Conservation (phyloP, 208 protist genomes). For the Herpetomonas tarakana region DNA sequence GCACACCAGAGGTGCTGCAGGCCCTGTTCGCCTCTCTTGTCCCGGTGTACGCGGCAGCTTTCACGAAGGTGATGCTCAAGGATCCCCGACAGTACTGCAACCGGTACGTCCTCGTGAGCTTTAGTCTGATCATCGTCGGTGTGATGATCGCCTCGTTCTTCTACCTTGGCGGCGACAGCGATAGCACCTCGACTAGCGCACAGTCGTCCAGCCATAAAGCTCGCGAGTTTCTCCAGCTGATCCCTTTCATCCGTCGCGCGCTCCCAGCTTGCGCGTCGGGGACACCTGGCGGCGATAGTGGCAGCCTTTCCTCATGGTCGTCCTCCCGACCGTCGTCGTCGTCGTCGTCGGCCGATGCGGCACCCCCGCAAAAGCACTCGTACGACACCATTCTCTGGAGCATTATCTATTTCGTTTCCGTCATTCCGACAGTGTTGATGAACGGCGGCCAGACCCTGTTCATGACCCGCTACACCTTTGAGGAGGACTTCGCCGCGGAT, state of each 20-base stretch:
- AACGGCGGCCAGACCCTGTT: conserved; percentile 77
- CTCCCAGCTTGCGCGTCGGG: not conserved
- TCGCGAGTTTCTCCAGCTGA: not conserved
- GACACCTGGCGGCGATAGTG: not conserved
- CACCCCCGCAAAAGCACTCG: not conserved
- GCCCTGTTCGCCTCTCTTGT: conserved; percentile 46
- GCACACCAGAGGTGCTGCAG: conserved; percentile 61
- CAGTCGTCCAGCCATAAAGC: not conserved
- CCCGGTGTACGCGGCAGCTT: conserved; percentile 41
- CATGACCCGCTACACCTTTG: conserved; percentile 74
- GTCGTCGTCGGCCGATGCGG: not conserved
- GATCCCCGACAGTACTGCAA: conserved; percentile 44
- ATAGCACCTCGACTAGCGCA: not conserved
- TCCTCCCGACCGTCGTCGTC: not conserved
- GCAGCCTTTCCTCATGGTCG: not conserved
- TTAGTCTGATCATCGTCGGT: conserved; percentile 35
- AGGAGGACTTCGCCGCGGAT: conserved; percentile 13
- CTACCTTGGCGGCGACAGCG: conserved; percentile 9
- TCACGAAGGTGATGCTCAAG: conserved; percentile 47
- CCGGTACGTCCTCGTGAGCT: conserved; percentile 27
- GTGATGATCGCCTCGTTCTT: conserved; percentile 36
- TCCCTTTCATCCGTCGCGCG: not conserved
- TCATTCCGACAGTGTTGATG: conserved; percentile 60
- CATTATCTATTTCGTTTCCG: conserved; percentile 70
- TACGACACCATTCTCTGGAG: conserved; percentile 39